Evolutionary conservation across 257 asterid genomes (phyloP).

Genomic region (Thymus quinquecostatus): DNA sequence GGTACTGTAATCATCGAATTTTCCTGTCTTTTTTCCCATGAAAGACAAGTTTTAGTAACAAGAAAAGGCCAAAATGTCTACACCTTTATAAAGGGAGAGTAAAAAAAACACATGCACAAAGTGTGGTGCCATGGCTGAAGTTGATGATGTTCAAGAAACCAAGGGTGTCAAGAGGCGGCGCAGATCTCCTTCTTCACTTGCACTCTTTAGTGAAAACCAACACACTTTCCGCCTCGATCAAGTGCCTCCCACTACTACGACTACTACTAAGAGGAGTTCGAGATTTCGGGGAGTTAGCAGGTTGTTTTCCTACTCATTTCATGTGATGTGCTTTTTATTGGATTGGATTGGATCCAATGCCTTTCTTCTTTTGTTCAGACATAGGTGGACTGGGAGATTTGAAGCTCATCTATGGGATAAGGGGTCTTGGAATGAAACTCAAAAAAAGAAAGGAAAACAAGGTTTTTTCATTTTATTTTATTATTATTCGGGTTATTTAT

Average conservation of each 20-base stretch:
- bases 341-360: not conserved
- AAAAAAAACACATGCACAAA: not conserved
- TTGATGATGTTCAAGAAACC: slow-evolving; percentile 33
- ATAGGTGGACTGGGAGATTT: slow-evolving; percentile 81
- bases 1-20: slow-evolving; percentile 36
- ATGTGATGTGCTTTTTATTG: not conserved
- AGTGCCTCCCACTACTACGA: slow-evolving; percentile 28
- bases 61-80: slow-evolving; percentile 23
- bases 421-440: slow-evolving; percentile 83
- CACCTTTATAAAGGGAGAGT: slow-evolving; percentile 18
- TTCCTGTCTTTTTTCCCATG: slow-evolving; percentile 24
- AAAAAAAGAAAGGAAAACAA: slow-evolving; percentile 87
- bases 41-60: slow-evolving; percentile 19
- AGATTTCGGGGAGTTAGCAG: slow-evolving; percentile 88
- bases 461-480: slow-evolving; percentile 27
- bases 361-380: slow-evolving; percentile 38
- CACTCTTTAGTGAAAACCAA: slow-evolving; percentile 32
- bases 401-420: slow-evolving; percentile 95
- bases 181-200: slow-evolving; percentile 44
- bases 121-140: slow-evolving; percentile 28
- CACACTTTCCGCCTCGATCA: slow-evolving; percentile 39
- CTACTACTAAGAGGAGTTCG: slow-evolving; percentile 64
- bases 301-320: slow-evolving; percentile 40
- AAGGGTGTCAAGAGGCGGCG: slow-evolving; percentile 59
- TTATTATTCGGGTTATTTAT: too few relatives aligned